A percentile compares a stretch with the other conserved stretches of the same genome.
These are phyloP conservation scores for Cutaneotrichosporon sp. DNA, from an alignment of 1,284 basidiomycete species.

Conservation along the genomic window DNA sequence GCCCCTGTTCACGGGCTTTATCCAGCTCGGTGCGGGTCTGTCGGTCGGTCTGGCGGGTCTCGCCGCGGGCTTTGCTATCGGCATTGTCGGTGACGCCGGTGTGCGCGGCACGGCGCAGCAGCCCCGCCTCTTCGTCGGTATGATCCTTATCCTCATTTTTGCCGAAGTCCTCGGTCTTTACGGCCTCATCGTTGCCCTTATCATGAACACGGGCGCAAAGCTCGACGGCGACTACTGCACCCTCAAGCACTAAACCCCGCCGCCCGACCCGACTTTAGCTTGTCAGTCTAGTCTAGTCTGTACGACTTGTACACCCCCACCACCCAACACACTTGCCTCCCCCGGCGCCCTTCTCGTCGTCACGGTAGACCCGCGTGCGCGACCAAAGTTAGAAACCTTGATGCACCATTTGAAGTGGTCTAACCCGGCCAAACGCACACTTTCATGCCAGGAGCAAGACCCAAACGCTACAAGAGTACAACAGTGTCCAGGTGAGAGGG, in stretches of 20 bases:
- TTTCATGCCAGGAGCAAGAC: no score
- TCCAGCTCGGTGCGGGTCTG: slow-evolving; percentile 84
- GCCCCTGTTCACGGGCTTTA: slow-evolving; percentile 75
- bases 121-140: slow-evolving; percentile 80
- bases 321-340: neutral
- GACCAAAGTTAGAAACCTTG: slow-evolving; percentile 3
- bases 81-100: slow-evolving; percentile 93
- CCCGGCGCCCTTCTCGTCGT: neutral
- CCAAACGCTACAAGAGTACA: neutral
- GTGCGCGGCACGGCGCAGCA: slow-evolving; percentile 86
- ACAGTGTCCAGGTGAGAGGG: neutral
- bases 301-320: neutral
- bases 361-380: neutral
- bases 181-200: slow-evolving; percentile 55
- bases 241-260: neutral
- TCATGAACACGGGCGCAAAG: slow-evolving; percentile 53
- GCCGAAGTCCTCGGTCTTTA: slow-evolving; percentile 76
- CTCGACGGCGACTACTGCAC: slow-evolving; percentile 27
- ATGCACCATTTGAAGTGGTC: slow-evolving; percentile 8
- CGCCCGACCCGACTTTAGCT: neutral
- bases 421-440: no score
- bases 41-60: slow-evolving; percentile 77
- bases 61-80: slow-evolving; percentile 85
- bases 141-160: slow-evolving; percentile 82
- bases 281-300: neutral